Evolutionary conservation across 2,329 filamentous ascomycete genomes (phyloP), one percentile per base, ranked within the genome.

Genomic region (Botrytis deweyae): DNA sequence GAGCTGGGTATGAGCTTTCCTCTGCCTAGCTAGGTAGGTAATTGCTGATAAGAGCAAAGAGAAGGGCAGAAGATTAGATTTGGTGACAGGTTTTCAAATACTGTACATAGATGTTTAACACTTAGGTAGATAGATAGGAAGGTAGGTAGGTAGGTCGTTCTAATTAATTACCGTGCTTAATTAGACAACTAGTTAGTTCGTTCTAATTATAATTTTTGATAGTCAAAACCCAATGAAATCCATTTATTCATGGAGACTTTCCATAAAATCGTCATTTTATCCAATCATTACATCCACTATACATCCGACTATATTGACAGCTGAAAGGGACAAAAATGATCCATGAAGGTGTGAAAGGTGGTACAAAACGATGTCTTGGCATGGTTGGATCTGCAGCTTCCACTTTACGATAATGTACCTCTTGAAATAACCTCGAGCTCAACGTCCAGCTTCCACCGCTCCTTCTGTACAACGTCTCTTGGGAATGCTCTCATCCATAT

Each of bases 371-470:
- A 40, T 62, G 59, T 36, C 46, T 68, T 55, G 46, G 65, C 46
- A 29, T 36, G 22, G 25, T 62, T 18, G 18, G 65, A 68, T 68
- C 36, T 55, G 46, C 65, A 29, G 7, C 36, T 58, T 68, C 65
- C 46, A 58, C 33, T 42, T 58, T 42, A 68, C 46, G 36, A 68
- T 29, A 52, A 52, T 52, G 33, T 67, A 40, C 40, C 44, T 67
- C 44, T 67, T 20, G 3, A 55, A 46, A 46, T n/a, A 36, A 66
- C 63, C 42, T 68, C 33, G 33, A 33, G 33, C 33, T 33, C 49
- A 68, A 68, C 65, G 25, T 68, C 66, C 49, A 68, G 49, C 66
- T 68, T 68, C 66, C 66, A 68, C 66, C 66, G 66, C 66, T 68
- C 49, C 49, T 58, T 42, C 49, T 68, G 49, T 58, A 68, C 66